phyloP scores from a whole-genome alignment of 192 early-diverging fungal species.

The Coemansia sp. region DNA sequence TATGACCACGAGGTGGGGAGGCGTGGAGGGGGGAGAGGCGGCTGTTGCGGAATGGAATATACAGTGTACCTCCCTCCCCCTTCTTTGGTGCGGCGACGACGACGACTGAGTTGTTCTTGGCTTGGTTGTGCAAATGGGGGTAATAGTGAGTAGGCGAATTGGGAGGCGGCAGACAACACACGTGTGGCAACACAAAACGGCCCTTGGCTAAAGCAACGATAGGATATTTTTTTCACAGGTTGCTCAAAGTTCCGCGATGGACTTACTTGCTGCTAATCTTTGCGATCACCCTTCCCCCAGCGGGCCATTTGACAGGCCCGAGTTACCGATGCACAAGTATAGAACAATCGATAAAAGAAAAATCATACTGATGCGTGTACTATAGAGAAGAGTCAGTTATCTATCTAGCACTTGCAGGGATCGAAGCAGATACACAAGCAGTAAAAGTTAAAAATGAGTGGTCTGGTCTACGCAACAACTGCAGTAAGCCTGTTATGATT shows the following conservation, averaged over 20 bases:
- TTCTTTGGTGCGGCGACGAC: neutral
- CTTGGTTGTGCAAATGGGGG: neutral
- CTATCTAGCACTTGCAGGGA: neutral
- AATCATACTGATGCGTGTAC: neutral
- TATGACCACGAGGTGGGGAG: neutral
- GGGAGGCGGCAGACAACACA: neutral
- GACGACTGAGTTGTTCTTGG: neutral
- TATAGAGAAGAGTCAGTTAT: neutral
- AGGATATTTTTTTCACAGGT: neutral
- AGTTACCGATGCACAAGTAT: neutral
- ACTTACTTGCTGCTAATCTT: neutral
- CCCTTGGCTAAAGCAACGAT: neutral
- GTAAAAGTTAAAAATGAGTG: neutral
- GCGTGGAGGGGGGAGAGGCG: neutral
- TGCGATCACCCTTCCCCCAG: slow-evolving; percentile 3
- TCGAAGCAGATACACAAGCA: neutral
- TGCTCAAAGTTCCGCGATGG: slow-evolving; percentile 1
- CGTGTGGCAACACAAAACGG: neutral
- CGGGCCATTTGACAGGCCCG: neutral
- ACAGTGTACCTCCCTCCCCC: neutral
- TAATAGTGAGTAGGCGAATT: neutral
- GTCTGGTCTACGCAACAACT: neutral
- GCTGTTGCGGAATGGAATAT: neutral
- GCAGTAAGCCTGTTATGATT: neutral
- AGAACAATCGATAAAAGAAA: neutral